Conservation (phyloP, 2,329 filamentous ascomycete species). For the Colletotrichum incanum region DNA sequence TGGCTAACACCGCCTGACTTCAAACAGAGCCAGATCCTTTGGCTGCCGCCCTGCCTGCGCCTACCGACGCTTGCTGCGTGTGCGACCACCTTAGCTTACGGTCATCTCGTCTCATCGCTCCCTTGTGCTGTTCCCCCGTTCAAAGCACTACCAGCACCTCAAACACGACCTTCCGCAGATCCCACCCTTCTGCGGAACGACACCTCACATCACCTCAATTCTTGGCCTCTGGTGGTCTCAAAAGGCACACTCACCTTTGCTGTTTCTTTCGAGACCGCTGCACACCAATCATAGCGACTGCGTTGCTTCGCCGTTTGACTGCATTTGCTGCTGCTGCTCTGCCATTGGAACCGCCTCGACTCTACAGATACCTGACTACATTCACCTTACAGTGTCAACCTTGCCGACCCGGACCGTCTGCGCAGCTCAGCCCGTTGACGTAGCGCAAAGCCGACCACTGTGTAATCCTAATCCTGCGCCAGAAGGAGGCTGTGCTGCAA, state of each 20-base stretch:
- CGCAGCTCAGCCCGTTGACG: slow-evolving; percentile 38
- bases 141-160: slow-evolving; percentile 39
- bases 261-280: slow-evolving; percentile 22
- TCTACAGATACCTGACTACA: not conserved
- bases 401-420: slow-evolving; percentile 6
- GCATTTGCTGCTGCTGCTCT: slow-evolving; percentile 4
- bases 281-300: slow-evolving; percentile 42
- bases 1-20: not conserved
- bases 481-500: slow-evolving; percentile 50
- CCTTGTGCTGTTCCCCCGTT: slow-evolving; percentile 29
- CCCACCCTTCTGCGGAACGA: slow-evolving; percentile 34
- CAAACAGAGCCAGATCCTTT: not conserved
- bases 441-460: slow-evolving; percentile 36
- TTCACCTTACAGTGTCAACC: not conserved
- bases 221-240: slow-evolving; percentile 25
- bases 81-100: slow-evolving; percentile 1
- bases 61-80: slow-evolving; percentile 15
- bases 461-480: slow-evolving; percentile 45
- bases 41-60: slow-evolving; percentile 8
- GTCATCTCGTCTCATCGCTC: slow-evolving; percentile 35
- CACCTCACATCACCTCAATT: slow-evolving; percentile 36
- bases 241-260: slow-evolving; percentile 2
- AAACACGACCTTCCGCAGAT: slow-evolving; percentile 44
- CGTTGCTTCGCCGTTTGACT: slow-evolving; percentile 33
- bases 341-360: not conserved